Evolutionary conservation across 2,329 filamentous ascomycete genomes (phyloP), one percentile per base, ranked within the genome.

Genomic region (Monascus ruber): DNA sequence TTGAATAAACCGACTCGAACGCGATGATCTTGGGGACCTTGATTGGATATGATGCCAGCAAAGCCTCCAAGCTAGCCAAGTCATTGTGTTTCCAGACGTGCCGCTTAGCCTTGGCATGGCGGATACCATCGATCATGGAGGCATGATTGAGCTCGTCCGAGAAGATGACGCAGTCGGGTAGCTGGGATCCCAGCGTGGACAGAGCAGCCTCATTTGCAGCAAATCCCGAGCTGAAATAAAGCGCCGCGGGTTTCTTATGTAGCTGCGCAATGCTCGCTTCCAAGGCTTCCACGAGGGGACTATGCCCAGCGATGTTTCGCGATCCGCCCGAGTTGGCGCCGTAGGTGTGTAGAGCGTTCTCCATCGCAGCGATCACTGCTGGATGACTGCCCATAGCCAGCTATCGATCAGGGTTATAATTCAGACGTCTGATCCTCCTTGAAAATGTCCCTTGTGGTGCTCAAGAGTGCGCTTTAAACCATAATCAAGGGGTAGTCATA

Each of bases 1-100:
- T 98, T 70, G 87, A 94, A 69, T 98, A 98, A 3, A 98, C 91
- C 26, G 87, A 94, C 68, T 98, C 91, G 49, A 96, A 98, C 2
- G 91, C 91, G 49, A 98, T 98, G 49, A 98, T 94, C 72, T 98
- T 98, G 42, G 91, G 91, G 28, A 85, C 77, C 44, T 91, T 75
- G 1, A 83, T 68, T 1, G 89, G 87, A 32, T 98, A 74, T 7
- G 86, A 83, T 2, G 88, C 87, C 48, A 98, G 73, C 67, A 98
- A 96, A 37, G 78, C 78, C 69, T 98, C 91, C 10, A 98, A 72
- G 54, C 98, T 91, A 33, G 74, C 79, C n/a, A 96, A 66, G 55
- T 98, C 88, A 56, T 98, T 98, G 69, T 98, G 91, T 69, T 94
- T 94, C 76, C 96, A 98, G 25, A 98, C 89, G 64, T 96, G 76